These are phyloP conservation scores for Erigeron canadensis DNA, from an alignment of 129 eudicot genomes.

Conservation along the genomic window DNA sequence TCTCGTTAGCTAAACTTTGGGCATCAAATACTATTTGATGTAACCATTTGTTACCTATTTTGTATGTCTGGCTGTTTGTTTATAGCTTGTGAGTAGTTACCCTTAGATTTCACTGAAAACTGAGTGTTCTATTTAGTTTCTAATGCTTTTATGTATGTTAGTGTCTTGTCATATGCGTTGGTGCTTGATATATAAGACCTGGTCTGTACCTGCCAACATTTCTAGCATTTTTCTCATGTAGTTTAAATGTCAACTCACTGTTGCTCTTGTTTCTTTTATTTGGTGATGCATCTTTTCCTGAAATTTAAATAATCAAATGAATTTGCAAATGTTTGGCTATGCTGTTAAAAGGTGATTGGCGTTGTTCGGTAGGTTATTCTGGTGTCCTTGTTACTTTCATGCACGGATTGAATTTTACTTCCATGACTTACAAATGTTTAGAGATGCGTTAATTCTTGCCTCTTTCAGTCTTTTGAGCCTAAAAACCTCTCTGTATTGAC, in stretches of 20 bases:
- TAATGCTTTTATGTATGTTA: not conserved
- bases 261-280: not conserved
- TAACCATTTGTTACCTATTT: too few relatives aligned
- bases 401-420: too few relatives aligned
- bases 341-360: not conserved
- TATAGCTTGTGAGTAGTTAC: not conserved
- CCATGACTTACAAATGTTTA: too few relatives aligned
- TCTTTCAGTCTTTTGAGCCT: too few relatives aligned
- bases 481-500: too few relatives aligned
- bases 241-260: not conserved
- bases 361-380: not conserved
- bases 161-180: not conserved
- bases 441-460: too few relatives aligned
- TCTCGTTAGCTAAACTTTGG: too few relatives aligned
- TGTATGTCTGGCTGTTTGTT: not conserved
- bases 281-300: not conserved
- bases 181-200: not conserved
- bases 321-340: slow-evolving; percentile 1
- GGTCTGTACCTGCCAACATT: not conserved
- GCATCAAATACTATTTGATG: too few relatives aligned
- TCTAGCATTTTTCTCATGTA: not conserved
- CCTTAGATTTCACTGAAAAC: not conserved
- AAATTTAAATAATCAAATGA: not conserved
- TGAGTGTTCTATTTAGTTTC: not conserved
- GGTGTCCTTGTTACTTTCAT: too few relatives aligned